phyloP scores from a whole-genome alignment of 352 stramenopile genomes.

The Globisporangium acanthophoron region DNA sequence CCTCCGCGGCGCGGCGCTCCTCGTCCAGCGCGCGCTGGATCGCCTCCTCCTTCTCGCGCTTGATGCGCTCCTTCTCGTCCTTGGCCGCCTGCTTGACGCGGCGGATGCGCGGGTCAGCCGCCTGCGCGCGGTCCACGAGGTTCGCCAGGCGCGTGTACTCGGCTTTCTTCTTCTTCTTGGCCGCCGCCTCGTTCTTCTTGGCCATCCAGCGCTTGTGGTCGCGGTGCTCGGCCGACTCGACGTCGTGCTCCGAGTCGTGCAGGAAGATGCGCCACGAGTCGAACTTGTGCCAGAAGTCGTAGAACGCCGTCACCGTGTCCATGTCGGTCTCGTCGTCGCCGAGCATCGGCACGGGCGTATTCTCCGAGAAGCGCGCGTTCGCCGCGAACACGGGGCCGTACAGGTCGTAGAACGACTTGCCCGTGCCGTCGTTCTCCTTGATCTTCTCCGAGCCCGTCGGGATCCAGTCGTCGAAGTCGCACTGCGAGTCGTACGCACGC shows the following conservation, averaged over 20 bases:
- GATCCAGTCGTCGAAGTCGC: constrained; percentile 85
- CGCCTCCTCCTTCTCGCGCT: constrained; percentile 71
- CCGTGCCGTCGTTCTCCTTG: constrained; percentile 60
- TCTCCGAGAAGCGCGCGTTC: constrained; percentile 81
- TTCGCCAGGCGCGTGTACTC: constrained; percentile 78
- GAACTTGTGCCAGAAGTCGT: constrained; percentile 90
- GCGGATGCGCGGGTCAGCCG: constrained; percentile 69
- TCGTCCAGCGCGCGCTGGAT: constrained; percentile 64
- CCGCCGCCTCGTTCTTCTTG: constrained; percentile 82
- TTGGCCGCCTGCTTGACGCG: constrained; percentile 82
- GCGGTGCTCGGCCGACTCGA: constrained; percentile 77
- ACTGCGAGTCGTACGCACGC: constrained; percentile 81
- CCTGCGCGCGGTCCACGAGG: constrained; percentile 73
- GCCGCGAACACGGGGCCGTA: constrained; percentile 74
- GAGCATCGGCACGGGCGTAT: constrained; percentile 65
- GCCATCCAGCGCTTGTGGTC: constrained; percentile 87
- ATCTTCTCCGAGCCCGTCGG: constrained; percentile 74
- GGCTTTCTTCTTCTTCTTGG: constrained; percentile 89
- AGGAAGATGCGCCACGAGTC: constrained; percentile 84
- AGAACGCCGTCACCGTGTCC: constrained; percentile 73
- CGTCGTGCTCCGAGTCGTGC: constrained; percentile 82
- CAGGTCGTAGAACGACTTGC: constrained; percentile 84
- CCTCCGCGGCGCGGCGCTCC: constrained; percentile 57
- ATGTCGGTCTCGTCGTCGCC: constrained; percentile 58
- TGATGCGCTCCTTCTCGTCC: constrained; percentile 72